Evolutionary conservation across 2,329 filamentous ascomycete species (phyloP).

Genomic region (Ceratocystis variospora): DNA sequence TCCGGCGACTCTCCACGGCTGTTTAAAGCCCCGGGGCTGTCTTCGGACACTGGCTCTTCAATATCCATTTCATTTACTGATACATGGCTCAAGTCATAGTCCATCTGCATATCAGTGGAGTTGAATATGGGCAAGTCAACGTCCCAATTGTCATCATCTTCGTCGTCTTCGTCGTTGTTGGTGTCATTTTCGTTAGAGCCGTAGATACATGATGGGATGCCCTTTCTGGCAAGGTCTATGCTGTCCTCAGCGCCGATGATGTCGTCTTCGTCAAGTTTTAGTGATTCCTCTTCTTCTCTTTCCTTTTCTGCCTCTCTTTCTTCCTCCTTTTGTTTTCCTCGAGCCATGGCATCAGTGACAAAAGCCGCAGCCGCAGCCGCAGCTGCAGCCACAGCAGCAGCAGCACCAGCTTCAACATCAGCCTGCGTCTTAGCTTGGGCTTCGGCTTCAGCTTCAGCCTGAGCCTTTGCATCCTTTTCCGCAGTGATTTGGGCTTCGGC

Average conservation of each 20-base stretch:
- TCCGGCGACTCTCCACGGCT: slow-evolving; percentile 4
- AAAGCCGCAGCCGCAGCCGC: neutral
- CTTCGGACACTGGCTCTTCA: neutral
- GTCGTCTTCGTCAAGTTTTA: neutral
- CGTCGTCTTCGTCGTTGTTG: slow-evolving; percentile 10
- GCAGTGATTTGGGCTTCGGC: neutral
- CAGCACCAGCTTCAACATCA: too few relatives aligned
- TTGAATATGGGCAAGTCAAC: slow-evolving; percentile 16
- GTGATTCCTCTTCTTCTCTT: slow-evolving; percentile 2
- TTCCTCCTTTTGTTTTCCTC: too few relatives aligned
- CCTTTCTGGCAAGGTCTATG: neutral
- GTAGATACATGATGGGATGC: neutral
- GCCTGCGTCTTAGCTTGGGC: too few relatives aligned
- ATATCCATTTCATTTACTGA: neutral
- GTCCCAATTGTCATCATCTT: slow-evolving; percentile 16
- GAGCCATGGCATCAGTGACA: too few relatives aligned
- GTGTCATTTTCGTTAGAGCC: neutral
- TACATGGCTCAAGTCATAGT: slow-evolving; percentile 12
- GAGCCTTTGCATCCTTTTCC: neutral
- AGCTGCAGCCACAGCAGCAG: too few relatives aligned
- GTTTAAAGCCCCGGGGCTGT: neutral
- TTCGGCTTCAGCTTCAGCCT: neutral
- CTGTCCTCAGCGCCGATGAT: slow-evolving; percentile 1
- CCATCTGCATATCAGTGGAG: slow-evolving; percentile 13
- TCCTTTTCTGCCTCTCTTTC: neutral